phyloP scores from a whole-genome alignment of 73 alveolate genomes.

The Tetrahymena elliotti region DNA sequence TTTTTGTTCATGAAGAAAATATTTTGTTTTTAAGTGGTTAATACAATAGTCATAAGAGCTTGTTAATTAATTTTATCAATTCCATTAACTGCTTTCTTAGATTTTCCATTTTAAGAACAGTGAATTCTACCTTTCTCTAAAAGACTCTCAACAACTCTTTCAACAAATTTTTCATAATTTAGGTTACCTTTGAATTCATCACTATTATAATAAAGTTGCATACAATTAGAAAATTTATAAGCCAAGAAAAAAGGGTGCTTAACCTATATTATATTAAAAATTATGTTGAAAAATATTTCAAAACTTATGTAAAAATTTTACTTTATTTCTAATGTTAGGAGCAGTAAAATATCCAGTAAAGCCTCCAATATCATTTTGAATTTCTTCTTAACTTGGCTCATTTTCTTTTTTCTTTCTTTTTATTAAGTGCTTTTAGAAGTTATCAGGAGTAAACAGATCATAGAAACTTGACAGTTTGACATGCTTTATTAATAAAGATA shows the following conservation, averaged over 20 bases:
- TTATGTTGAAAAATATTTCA: neutral
- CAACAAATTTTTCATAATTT: neutral
- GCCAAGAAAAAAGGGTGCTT: conserved; percentile 35
- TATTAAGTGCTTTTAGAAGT: conserved; percentile 11
- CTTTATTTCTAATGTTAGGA: conserved; percentile 39
- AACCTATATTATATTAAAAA: neutral
- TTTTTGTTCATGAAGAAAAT: neutral
- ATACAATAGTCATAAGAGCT: neutral
- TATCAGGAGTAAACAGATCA: conserved; percentile 31
- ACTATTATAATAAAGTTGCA: conserved; percentile 16
- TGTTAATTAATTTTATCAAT: neutral
- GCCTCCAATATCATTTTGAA: conserved; percentile 34
- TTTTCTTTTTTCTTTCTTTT: conserved; percentile 36
- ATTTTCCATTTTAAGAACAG: neutral
- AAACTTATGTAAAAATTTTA: neutral
- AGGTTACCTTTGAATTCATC: neutral
- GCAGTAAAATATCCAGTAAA: conserved; percentile 32
- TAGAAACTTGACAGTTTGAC: conserved; percentile 6
- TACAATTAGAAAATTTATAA: conserved; percentile 19
- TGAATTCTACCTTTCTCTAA: neutral
- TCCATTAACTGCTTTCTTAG: neutral
- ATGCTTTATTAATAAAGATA: neutral
- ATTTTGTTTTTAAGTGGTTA: neutral
- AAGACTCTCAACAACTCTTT: neutral
- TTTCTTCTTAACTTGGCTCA: conserved; percentile 19